Base-by-base conservation (phyloP, 139 green algal species). In the Chara braunii region DNA sequence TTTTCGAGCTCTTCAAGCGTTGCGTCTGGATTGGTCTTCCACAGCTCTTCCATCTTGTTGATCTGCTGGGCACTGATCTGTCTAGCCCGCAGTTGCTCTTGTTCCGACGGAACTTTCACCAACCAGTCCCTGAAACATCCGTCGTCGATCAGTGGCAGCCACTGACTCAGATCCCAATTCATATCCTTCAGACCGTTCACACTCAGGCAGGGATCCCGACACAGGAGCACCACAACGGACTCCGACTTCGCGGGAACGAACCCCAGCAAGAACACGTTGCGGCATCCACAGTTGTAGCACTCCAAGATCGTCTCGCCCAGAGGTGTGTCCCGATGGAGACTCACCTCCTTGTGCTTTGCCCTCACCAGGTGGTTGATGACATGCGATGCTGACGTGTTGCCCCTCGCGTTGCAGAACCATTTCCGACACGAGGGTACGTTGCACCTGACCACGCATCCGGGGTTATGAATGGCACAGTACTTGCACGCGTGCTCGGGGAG, bases 211-310 rank as follows among this genome's bases (percentile, higher is more conserved):
- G 80, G 18, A 70, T 97, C 90, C 0, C 92, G 83, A 7, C 80
- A 85, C 50, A 97, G 81, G 68, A 98, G 84, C 66, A 97, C 92
- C 33, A 97, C 89, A n/a, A 85, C 89, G 72, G 86, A 87, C 34
- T 94, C 85, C 23, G 76, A 77, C 29, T 83, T 84, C 1, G 94
- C 85, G 3, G 89, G 85, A 51, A 99, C 87, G 81, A 96, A 99
- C 12, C 92, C 92, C 23, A 99, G 82, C 43, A 86, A 80, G 78
- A 99, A 99, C 2, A 94, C 80, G 78, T 99, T 99, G 43, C 88
- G 79, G 14, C 63, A 84, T 43, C 87, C 91, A 33, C 76, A 87
- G 58, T 85, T 83, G 75, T 97, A 99, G 82, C 92, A 99, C 82
- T 98, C 92, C 18, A 98, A 81, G 48, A 95, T 73, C 2, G 88